These are phyloP conservation scores for Austroboletus eburneus DNA, from an alignment of 768 basidiomycete genomes.

Conservation along the genomic window DNA sequence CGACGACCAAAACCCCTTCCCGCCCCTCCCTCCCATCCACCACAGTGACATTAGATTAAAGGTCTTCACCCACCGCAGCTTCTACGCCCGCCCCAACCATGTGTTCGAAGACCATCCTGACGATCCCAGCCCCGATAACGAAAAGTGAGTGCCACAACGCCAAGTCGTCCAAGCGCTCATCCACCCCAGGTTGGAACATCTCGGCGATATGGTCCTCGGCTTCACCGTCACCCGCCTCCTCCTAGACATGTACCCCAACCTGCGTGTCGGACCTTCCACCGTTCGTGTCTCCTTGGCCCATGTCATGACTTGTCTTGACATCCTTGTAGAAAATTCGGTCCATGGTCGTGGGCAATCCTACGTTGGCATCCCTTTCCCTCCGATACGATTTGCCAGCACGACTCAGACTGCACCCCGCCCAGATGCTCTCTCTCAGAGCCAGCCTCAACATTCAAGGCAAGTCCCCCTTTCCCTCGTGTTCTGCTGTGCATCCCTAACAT, in stretches of 20 bases:
- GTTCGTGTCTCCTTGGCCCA: constrained; percentile 20
- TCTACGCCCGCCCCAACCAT: constrained; percentile 63
- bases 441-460: constrained; percentile 71
- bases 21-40: constrained; percentile 56
- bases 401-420: constrained; percentile 65
- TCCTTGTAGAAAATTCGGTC: constrained; percentile 69
- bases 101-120: constrained; percentile 70
- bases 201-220: constrained; percentile 72
- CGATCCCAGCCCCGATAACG: constrained; percentile 79
- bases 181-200: constrained; percentile 58
- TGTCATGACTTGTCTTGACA: background rate
- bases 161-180: background rate
- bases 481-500: constrained; percentile 2
- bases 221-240: constrained; percentile 64
- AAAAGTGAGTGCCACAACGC: constrained; percentile 49
- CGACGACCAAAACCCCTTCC: constrained; percentile 34
- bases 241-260: constrained; percentile 57
- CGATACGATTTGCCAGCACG: constrained; percentile 59
- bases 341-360: constrained; percentile 69
- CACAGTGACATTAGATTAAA: constrained; percentile 42
- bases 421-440: constrained; percentile 64
- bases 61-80: constrained; percentile 76
- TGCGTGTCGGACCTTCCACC: constrained; percentile 76
- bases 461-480: constrained; percentile 9
- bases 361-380: constrained; percentile 66